Percentiles rank a stretch among this genome's conserved stretches.
Evolutionary conservation across 1,139 yeast species (phyloP).

Genomic region (Magnusiomyces tetraspermus): DNA sequence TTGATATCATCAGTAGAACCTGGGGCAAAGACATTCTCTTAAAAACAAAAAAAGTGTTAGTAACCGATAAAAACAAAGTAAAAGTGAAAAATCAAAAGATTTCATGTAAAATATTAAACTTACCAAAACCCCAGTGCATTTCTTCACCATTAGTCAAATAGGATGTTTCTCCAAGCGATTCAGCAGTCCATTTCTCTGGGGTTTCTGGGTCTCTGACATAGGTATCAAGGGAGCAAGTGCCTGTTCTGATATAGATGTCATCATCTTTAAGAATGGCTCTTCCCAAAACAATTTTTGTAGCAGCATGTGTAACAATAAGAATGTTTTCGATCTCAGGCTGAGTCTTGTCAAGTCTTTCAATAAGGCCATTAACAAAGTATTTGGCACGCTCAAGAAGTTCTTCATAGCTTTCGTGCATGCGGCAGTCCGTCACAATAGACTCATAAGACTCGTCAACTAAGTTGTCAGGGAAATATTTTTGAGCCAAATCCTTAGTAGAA

Average conservation of each 20-base stretch:
- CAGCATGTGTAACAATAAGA: slow-evolving; percentile 71
- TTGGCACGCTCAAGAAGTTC: slow-evolving; percentile 51
- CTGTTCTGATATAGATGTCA: slow-evolving; percentile 42
- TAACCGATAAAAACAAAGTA: background rate
- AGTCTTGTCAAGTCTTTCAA: slow-evolving; percentile 43
- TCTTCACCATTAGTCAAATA: slow-evolving; percentile 71
- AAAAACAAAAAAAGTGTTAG: background rate
- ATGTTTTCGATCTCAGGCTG: slow-evolving; percentile 49
- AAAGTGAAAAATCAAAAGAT: background rate
- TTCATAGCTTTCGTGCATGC: slow-evolving; percentile 55
- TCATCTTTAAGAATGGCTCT: slow-evolving; percentile 48
- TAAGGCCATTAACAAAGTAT: slow-evolving; percentile 42
- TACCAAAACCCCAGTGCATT: slow-evolving; percentile 79
- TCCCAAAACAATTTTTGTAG: slow-evolving; percentile 71
- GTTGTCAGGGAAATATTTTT: background rate
- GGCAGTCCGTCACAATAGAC: slow-evolving; percentile 47
- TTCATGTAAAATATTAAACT: slow-evolving; percentile 18
- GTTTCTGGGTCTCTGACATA: slow-evolving; percentile 38
- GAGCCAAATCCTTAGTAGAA: slow-evolving; percentile 1
- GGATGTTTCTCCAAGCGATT: slow-evolving; percentile 58
- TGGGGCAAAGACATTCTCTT: slow-evolving; percentile 49
- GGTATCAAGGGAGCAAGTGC: slow-evolving; percentile 50
- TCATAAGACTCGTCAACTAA: slow-evolving; percentile 34
- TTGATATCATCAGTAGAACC: slow-evolving; percentile 68
- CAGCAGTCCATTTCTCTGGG: slow-evolving; percentile 41